Conservation (phyloP, 768 basidiomycete species). For the Cystobasidium ongulense region DNA sequence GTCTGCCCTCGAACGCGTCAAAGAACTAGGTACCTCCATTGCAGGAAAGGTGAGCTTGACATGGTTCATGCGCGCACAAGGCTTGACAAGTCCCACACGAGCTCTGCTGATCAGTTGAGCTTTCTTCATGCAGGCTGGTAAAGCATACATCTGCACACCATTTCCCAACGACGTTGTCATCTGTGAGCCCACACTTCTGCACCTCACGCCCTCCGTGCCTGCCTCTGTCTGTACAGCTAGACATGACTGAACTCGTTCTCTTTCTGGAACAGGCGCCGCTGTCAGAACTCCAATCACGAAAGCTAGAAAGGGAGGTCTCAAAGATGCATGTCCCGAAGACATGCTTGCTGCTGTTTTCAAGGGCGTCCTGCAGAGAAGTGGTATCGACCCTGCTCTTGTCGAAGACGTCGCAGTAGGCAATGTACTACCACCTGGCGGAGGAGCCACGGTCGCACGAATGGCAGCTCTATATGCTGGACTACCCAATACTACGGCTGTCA, state of each 20-base stretch:
- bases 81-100: not conserved
- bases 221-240: not conserved
- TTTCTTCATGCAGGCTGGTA: not conserved
- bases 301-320: slow-evolving; percentile 82
- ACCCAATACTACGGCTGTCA: slow-evolving; percentile 75
- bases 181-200: not conserved
- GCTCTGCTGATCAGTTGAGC: not conserved
- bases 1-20: slow-evolving; percentile 14
- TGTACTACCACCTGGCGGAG: slow-evolving; percentile 77
- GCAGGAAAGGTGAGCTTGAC: slow-evolving; percentile 19
- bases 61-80: not conserved
- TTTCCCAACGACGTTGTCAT: slow-evolving; percentile 17
- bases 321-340: slow-evolving; percentile 79
- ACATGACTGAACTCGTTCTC: not conserved
- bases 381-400: slow-evolving; percentile 36
- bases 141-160: not conserved
- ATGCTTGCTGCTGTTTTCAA: slow-evolving; percentile 73
- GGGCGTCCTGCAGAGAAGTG: slow-evolving; percentile 59
- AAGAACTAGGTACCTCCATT: slow-evolving; percentile 9
- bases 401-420: slow-evolving; percentile 53
- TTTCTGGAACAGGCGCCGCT: slow-evolving; percentile 59
- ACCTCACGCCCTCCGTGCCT: too few relatives aligned
- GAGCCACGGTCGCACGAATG: slow-evolving; percentile 60
- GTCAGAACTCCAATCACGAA: slow-evolving; percentile 80
- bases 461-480: slow-evolving; percentile 63